These are phyloP conservation scores for Irpex rosettiformis DNA, from an alignment of 1,284 basidiomycete species.

Conservation along the genomic window DNA sequence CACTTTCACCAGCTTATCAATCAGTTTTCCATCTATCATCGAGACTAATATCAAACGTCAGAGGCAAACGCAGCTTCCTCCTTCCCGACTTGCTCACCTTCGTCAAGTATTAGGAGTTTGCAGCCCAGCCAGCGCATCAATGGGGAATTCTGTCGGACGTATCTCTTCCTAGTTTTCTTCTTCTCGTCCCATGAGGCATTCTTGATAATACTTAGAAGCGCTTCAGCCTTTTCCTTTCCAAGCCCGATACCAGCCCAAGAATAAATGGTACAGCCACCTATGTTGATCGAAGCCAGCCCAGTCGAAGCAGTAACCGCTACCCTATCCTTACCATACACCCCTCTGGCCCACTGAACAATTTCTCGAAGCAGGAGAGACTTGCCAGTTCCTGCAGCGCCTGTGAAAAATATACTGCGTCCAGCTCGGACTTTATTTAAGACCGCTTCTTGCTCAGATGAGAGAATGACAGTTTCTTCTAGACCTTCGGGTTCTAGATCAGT, in stretches of 20 bases:
- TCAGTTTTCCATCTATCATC: constrained; percentile 53
- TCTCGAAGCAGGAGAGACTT: constrained; percentile 90
- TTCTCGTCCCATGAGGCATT: constrained; percentile 27
- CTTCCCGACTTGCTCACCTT: constrained; percentile 40
- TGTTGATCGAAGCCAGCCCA: constrained; percentile 92
- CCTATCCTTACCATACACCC: background rate
- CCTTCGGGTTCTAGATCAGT: no score
- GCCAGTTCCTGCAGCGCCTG: constrained; percentile 76
- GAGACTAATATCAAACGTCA: constrained; percentile 37
- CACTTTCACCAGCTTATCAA: constrained; percentile 60
- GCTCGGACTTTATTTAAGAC: constrained; percentile 52
- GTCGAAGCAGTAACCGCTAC: constrained; percentile 66
- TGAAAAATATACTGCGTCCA: constrained; percentile 75
- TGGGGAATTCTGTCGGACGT: constrained; percentile 8
- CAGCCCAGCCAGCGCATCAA: constrained; percentile 48
- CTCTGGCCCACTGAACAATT: constrained; percentile 59
- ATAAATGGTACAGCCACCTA: constrained; percentile 90
- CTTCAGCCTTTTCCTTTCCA: constrained; percentile 64
- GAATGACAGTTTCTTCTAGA: constrained; percentile 3
- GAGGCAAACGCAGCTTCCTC: background rate
- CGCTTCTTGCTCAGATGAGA: constrained; percentile 52
- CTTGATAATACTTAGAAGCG: constrained; percentile 63
- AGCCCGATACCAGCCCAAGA: constrained; percentile 91
- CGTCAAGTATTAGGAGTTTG: constrained; percentile 64
- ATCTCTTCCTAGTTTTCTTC: constrained; percentile 40